Percentiles rank a stretch among this genome's conserved stretches.
phyloP scores from a whole-genome alignment of 106 monocot genomes.

The Dactylorhiza incarnata region DNA sequence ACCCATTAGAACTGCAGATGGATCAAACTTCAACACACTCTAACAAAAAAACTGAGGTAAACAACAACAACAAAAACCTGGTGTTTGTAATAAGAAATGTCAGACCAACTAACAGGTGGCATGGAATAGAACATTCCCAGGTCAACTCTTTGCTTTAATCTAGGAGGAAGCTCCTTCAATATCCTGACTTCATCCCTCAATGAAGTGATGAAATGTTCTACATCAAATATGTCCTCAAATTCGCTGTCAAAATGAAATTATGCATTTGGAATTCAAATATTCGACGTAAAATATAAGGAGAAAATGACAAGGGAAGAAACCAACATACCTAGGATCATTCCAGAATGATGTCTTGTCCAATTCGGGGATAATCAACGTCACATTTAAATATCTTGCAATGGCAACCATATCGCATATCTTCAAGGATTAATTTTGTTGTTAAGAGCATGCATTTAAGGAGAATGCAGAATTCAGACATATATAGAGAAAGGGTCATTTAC shows the following conservation, averaged over 20 bases:
- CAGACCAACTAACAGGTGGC: constrained; percentile 94
- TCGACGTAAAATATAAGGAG: not conserved
- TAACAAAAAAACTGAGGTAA: not conserved
- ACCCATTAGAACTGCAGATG: not conserved
- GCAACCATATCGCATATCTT: constrained; percentile 99
- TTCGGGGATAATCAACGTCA: constrained; percentile 93
- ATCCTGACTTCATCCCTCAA: constrained; percentile 89
- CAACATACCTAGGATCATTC: constrained; percentile 72
- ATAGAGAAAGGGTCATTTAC: not conserved
- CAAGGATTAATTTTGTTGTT: not conserved
- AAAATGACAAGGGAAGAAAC: not conserved
- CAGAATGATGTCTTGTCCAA: constrained; percentile 94
- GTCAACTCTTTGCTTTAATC: constrained; percentile 61
- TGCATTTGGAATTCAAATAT: not conserved
- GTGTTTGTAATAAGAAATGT: constrained; percentile 74
- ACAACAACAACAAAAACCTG: constrained; percentile 28
- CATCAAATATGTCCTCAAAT: constrained; percentile 96
- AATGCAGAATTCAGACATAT: not conserved
- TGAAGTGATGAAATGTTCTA: constrained; percentile 84
- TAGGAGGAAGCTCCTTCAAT: constrained; percentile 81
- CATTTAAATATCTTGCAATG: constrained; percentile 83
- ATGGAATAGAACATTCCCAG: constrained; percentile 58
- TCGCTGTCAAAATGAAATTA: constrained; percentile 39
- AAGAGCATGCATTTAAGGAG: not conserved
- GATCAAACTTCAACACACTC: not conserved